Conservation (phyloP, 1,139 yeast genomes). For the Geotrichum siamense region DNA sequence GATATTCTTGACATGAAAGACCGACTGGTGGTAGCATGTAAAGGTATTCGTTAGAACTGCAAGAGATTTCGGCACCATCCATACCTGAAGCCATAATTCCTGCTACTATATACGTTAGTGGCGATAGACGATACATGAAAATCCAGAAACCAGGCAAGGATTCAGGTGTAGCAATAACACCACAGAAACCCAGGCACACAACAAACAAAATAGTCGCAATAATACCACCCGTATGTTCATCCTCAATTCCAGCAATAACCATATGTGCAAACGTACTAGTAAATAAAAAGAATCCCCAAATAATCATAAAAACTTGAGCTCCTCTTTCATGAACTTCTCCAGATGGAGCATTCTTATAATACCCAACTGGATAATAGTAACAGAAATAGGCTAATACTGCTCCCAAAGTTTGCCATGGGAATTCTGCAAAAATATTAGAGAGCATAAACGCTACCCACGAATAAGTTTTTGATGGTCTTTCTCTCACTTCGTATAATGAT, state of each 20-base stretch:
- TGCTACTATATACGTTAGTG: slow-evolving; percentile 59
- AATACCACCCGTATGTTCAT: slow-evolving; percentile 71
- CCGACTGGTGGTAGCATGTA: slow-evolving; percentile 52
- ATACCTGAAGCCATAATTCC: slow-evolving; percentile 48
- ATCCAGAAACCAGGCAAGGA: slow-evolving; percentile 55
- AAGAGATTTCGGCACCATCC: slow-evolving; percentile 50
- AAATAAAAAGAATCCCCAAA: slow-evolving; percentile 51
- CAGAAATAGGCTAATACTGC: slow-evolving; percentile 64
- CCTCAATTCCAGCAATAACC: slow-evolving; percentile 52
- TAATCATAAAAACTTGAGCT: slow-evolving; percentile 56
- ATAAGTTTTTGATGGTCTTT: slow-evolving; percentile 66
- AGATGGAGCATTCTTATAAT: slow-evolving; percentile 42
- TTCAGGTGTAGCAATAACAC: slow-evolving; percentile 60
- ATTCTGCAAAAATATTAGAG: slow-evolving; percentile 62
- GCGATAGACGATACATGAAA: slow-evolving; percentile 67
- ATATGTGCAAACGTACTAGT: slow-evolving; percentile 59
- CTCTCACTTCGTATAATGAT: slow-evolving; percentile 81
- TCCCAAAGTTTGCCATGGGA: slow-evolving; percentile 63
- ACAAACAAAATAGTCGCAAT: slow-evolving; percentile 56
- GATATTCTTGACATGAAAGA: slow-evolving; percentile 51
- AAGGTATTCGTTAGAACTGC: slow-evolving; percentile 47
- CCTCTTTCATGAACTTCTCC: slow-evolving; percentile 58
- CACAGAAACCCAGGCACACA: slow-evolving; percentile 68
- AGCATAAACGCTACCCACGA: slow-evolving; percentile 55
- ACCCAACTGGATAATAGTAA: slow-evolving; percentile 79